Evolutionary conservation across 2,329 filamentous ascomycete genomes (phyloP).

Genomic region (Cryphonectria carpinicola): DNA sequence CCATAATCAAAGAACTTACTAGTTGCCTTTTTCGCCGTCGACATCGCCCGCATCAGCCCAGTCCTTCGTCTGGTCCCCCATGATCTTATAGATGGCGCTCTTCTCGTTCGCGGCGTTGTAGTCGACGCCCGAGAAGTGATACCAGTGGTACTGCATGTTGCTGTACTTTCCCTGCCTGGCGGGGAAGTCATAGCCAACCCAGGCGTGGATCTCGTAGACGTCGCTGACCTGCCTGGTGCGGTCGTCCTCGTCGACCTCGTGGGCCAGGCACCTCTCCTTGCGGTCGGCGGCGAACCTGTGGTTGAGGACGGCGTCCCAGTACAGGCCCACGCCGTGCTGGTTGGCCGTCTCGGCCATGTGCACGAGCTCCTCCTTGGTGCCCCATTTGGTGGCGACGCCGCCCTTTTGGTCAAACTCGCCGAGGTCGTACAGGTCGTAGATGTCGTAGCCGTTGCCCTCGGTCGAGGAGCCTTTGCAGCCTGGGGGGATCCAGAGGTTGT

Average conservation of each 20-base stretch:
- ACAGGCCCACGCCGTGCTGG: conserved; percentile 60
- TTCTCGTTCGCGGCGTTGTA: conserved; percentile 63
- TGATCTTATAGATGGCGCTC: conserved; percentile 70
- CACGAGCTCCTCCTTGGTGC: conserved; percentile 64
- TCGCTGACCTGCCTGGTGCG: conserved; percentile 60
- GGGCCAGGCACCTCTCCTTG: conserved; percentile 64
- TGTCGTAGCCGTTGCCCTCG: conserved; percentile 69
- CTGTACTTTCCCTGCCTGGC: conserved; percentile 67
- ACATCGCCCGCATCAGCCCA: conserved; percentile 67
- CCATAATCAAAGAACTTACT: conserved; percentile 34
- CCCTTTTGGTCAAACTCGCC: conserved; percentile 79
- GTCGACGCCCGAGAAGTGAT: conserved; percentile 73
- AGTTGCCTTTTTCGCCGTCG: conserved; percentile 66
- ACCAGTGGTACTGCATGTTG: conserved; percentile 67
- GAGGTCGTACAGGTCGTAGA: conserved; percentile 71
- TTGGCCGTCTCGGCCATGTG: conserved; percentile 57
- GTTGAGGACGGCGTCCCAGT: conserved; percentile 76
- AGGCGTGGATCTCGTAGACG: conserved; percentile 69
- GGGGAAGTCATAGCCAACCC: conserved; percentile 71
- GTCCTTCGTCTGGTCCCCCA: conserved; percentile 61
- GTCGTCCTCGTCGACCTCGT: conserved; percentile 66
- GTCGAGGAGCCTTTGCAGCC: conserved; percentile 70
- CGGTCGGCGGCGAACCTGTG: conserved; percentile 75
- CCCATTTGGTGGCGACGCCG: conserved; percentile 69
- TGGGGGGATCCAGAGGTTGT: conserved; percentile 71